Base-by-base conservation (phyloP, 2,329 filamentous ascomycete species). In the Berkeleyomyces basicola region DNA sequence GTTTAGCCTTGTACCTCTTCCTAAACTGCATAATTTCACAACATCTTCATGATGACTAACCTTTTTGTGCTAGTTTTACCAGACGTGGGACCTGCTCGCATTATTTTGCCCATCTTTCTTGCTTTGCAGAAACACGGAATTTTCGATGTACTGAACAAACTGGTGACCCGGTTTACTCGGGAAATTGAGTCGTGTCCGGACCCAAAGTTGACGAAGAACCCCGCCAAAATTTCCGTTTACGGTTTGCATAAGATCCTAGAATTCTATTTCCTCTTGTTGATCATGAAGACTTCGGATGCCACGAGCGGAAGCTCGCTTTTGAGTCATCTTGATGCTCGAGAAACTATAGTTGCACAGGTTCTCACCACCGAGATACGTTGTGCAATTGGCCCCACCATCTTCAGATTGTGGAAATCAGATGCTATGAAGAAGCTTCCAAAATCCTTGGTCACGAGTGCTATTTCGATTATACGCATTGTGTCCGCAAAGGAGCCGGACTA, bases 341-440 rank as follows among this genome's bases (percentile, higher is more conserved):
- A 62, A 14, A 16, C 71, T 2, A 73, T 75, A 31, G 70, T 77
- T 7, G 79, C 84, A 11, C 78, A 82, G 1, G 92, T 96, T 68
- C 87, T 97, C 62, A 76, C 96, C 11, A 84, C 97, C 4, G 92
- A 97, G 71, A 74, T 97, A 49, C 86, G 93, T 49, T 83, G 87
- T 74, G 82, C 85, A 36, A 82, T 96, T 36, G 75, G 96, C 11
- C 88, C 90, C 0, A 82, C 86, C 55, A 80, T 93, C 47, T 81
- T 82, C 63, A 80, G 85, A 57, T 80, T 97, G 37, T 99, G 93
- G 95, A 84, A 89, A 67, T 95, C 90, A 0, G 78, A 83, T 36
- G 82, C 95, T 58, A 82, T 93, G 16, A 90, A 96, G 68, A 91
- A 89, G 68, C 82, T 90, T 0, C 84, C 87, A 2, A 61, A 58